Base-by-base conservation (phyloP, 1,284 basidiomycete species). In the Ustilago esculenta region DNA sequence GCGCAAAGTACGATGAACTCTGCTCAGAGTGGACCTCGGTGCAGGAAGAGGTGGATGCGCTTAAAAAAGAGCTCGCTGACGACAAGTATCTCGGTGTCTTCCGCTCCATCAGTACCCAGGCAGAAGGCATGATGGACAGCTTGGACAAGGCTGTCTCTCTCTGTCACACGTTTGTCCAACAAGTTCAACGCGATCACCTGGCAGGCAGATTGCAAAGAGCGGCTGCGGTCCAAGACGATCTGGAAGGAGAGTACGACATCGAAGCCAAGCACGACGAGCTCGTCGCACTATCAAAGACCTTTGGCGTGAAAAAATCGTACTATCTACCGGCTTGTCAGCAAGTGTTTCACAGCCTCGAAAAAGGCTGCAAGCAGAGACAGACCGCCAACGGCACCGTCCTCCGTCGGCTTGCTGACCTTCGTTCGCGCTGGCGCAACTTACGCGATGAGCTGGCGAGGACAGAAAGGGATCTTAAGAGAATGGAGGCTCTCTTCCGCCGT, bases 21-120 rank as follows among this genome's bases (percentile, higher is more conserved):
- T 36, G 55, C 43, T 80, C 84, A 14, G 91, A 94, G 39, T 96
- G 92, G 92, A 88, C 90, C 54, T 84, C 87, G 18, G 86, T 92
- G 2, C 89, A 91, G 76, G 87, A 88, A 42, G 92, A 94, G 72
- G 90, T 89, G 51, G 90, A 91, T 21, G 87, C 89, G 36, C 83
- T 97, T 58, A 86, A 90, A 68, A 91, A 92, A 77, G 94, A 98
- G 82, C 85, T 97, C 59, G 92, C 92, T 82, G 95, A 97, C 82
- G 94, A 97, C 82, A 94, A 92, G 48, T 96, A 92, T 90, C 86
- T 97, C 74, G 90, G 90, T 9, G 90, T 96, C n/a, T 97, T 97
- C 82, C 86, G 92, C 67, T 93, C 91, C 32, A 92, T 93, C 36
- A 90, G 90, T 12, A 89, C 91, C 65, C 94, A 97, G 82, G 93